Percentiles rank a stretch among this genome's conserved stretches.
Evolutionary conservation across 2,329 filamentous ascomycete species (phyloP).

Genomic region (Scedosporium boydii): DNA sequence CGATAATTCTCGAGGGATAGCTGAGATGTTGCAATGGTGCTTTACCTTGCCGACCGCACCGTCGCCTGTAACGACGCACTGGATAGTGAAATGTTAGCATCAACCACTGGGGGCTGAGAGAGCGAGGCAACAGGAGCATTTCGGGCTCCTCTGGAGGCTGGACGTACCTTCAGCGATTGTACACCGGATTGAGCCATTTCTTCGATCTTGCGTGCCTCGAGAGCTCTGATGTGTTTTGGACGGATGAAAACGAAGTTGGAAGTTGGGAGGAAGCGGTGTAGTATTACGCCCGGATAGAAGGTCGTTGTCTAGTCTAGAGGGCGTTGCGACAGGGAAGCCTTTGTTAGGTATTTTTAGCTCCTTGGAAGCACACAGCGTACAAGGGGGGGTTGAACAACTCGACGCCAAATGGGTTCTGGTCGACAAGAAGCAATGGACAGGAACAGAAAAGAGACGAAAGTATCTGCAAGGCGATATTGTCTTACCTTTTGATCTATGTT

Average conservation of each 20-base stretch:
- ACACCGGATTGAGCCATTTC: constrained; percentile 79
- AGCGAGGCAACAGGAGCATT: constrained; percentile 9
- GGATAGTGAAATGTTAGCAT: constrained; percentile 26
- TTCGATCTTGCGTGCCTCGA: constrained; percentile 11
- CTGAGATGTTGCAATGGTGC: constrained; percentile 8
- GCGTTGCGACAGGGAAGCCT: not conserved
- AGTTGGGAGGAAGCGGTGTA: not conserved
- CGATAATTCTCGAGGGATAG: constrained; percentile 7
- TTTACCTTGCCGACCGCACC: constrained; percentile 97
- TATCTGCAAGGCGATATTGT: not conserved
- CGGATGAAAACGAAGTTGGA: not conserved
- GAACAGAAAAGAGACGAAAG: not conserved
- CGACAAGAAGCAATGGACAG: not conserved
- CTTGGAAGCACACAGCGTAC: not conserved
- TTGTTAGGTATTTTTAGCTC: constrained; percentile 1
- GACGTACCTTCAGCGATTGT: constrained; percentile 78
- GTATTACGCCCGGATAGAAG: not conserved
- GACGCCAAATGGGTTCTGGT: not conserved
- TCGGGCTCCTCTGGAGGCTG: constrained; percentile 8
- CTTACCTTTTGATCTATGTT: not conserved
- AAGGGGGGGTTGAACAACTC: not conserved
- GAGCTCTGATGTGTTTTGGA: not conserved
- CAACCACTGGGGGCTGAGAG: constrained; percentile 10
- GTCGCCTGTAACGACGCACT: constrained; percentile 98
- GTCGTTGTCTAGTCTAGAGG: not conserved